Conservation (phyloP, 179 eudicot species). For the Gypsophila paniculata region DNA sequence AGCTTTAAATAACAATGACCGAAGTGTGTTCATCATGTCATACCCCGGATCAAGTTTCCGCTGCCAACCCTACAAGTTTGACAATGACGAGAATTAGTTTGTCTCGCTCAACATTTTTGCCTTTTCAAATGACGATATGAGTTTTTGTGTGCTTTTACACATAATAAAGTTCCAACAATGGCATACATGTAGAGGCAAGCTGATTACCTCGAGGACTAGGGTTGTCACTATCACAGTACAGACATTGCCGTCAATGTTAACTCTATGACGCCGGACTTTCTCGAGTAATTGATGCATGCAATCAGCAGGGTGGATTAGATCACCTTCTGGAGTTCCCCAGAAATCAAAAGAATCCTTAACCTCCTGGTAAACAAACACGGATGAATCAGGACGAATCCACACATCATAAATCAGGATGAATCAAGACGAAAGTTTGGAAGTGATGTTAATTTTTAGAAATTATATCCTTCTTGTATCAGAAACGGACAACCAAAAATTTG, state of each 20-base stretch:
- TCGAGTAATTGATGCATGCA: conserved; percentile 70
- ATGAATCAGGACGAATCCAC: conserved; percentile 15
- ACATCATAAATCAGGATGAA: neutral
- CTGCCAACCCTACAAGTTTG: conserved; percentile 58
- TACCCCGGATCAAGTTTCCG: conserved; percentile 68
- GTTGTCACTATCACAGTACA: conserved; percentile 67
- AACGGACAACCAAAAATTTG: neutral
- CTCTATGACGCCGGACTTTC: conserved; percentile 62
- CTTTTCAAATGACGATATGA: neutral
- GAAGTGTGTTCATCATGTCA: conserved; percentile 62
- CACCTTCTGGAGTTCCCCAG: conserved; percentile 68
- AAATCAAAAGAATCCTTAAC: conserved; percentile 57
- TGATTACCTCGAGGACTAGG: conserved; percentile 68
- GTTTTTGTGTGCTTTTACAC: neutral
- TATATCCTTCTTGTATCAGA: too few relatives aligned
- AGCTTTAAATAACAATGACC: conserved; percentile 53
- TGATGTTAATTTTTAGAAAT: neutral
- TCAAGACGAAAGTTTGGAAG: neutral
- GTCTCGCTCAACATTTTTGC: neutral
- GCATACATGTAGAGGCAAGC: conserved; percentile 9
- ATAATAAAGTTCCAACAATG: neutral
- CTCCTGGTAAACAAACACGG: conserved; percentile 33
- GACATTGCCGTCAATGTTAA: conserved; percentile 69
- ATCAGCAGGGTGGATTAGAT: conserved; percentile 63
- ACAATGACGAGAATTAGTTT: neutral